Conservation (phyloP, 768 basidiomycete species). For the Clathrus columnatus region DNA sequence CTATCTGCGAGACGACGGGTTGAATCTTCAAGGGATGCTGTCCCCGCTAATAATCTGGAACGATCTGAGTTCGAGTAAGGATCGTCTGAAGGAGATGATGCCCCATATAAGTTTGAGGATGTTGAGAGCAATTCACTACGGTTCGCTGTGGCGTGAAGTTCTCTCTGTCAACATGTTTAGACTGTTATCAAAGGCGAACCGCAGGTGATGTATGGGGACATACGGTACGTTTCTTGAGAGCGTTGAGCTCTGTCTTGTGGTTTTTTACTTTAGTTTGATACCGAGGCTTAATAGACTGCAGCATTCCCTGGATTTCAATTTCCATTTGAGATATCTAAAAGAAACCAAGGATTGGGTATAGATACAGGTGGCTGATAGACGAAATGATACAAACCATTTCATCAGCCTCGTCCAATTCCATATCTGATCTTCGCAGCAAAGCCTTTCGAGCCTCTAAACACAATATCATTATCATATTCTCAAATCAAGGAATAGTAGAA, state of each 20-base stretch:
- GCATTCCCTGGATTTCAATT: constrained; percentile 93
- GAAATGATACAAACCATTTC: constrained; percentile 63
- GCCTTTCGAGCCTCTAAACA: constrained; percentile 70
- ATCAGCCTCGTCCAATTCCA: constrained; percentile 96
- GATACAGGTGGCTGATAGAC: neutral
- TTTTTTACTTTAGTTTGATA: constrained; percentile 69
- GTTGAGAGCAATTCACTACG: constrained; percentile 72
- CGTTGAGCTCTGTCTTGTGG: constrained; percentile 66
- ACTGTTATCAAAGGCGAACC: neutral
- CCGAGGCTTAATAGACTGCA: constrained; percentile 68
- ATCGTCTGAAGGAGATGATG: constrained; percentile 56
- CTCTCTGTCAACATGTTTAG: constrained; percentile 35
- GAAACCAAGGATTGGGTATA: neutral
- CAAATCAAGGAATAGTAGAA: neutral
- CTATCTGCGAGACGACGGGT: constrained; percentile 79
- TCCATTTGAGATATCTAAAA: constrained; percentile 96
- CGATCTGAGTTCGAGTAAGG: constrained; percentile 70
- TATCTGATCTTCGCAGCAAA: constrained; percentile 73
- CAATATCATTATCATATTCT: neutral
- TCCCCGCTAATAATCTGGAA: constrained; percentile 71
- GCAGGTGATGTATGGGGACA: neutral
- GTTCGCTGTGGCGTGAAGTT: constrained; percentile 57
- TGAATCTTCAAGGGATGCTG: constrained; percentile 74
- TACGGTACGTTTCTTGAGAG: constrained; percentile 65
- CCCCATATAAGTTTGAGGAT: constrained; percentile 19